A percentile compares a stretch with the other conserved stretches of the same genome.
Conservation (phyloP, 805 yeast species). For the Metschnikowia anglica region DNA sequence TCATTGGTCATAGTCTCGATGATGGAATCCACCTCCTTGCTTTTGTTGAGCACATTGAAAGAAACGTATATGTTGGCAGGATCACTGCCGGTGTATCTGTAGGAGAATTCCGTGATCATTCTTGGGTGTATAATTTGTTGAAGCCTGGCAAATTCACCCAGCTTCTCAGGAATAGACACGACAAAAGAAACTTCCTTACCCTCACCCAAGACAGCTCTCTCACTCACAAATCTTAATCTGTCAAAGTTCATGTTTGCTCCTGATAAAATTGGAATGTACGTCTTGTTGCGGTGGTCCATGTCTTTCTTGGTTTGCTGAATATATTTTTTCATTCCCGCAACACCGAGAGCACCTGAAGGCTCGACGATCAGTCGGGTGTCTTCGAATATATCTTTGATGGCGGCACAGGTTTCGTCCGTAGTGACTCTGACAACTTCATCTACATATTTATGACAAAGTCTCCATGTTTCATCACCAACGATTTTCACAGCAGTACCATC, state of each 20-base stretch:
- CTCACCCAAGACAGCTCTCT: constrained; percentile 97
- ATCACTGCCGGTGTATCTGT: constrained; percentile 59
- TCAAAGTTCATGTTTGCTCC: constrained; percentile 99
- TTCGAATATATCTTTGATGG: constrained; percentile 93
- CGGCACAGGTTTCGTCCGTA: constrained; percentile 95
- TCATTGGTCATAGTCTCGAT: constrained; percentile 54
- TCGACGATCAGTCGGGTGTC: constrained; percentile 93
- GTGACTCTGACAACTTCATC: constrained; percentile 84
- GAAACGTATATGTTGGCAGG: constrained; percentile 83
- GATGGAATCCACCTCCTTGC: constrained; percentile 67
- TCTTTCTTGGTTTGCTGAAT: constrained; percentile 61
- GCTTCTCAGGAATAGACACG: constrained; percentile 86
- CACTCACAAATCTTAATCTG: constrained; percentile 91
- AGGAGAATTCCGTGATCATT: constrained; percentile 90
- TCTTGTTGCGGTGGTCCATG: constrained; percentile 63
- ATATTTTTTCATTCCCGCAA: constrained; percentile 91
- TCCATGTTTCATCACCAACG: constrained; percentile 88
- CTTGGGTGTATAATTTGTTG: constrained; percentile 83
- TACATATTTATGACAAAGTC: constrained; percentile 72
- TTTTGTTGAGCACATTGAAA: constrained; percentile 77
- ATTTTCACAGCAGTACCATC: constrained; percentile 96
- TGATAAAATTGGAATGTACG: constrained; percentile 81
- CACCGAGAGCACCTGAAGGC: constrained; percentile 96
- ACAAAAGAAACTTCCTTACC: constrained; percentile 93
- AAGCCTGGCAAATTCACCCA: constrained; percentile 83